Base-by-base conservation (phyloP, 768 basidiomycete species). In the Podaxis rugospora region DNA sequence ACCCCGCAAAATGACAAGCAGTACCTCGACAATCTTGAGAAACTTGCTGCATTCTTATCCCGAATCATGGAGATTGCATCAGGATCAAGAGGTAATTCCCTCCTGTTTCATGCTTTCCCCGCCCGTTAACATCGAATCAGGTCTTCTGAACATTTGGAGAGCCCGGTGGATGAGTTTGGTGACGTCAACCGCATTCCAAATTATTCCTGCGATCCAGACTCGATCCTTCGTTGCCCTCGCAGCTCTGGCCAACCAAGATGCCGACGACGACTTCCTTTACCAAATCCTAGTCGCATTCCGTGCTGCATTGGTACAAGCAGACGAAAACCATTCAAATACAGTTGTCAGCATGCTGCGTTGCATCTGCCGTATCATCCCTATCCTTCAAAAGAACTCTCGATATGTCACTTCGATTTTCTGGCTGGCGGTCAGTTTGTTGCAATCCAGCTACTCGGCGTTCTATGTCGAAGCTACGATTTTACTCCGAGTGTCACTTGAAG, bases 111-210 rank as follows among this genome's bases (percentile, higher is more conserved):
- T 42, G 11, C 51, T 37, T 16, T 35, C 18, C 5, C 18, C 35
- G 10, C 46, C 51, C 67, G 50, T 62, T n/a, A 51, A 25, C 53
- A 14, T 51, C 57, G 42, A 44, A 18, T 21, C 57, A 92, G 92
- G 88, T 10, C 72, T 93, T 2, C 74, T 90, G 32, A 97, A 97
- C 68, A 83, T 90, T 2, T 97, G 95, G 95, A 83, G 90, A 61
- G 92, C 94, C 27, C 82, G 95, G 37, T 96, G 94, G 93, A 94
- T 94, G 89, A 87, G 92, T 44, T 71, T 97, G 60, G 85, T 93
- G 13, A 90, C 91, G 0, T 86, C 92, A 1, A 91, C 90, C 0
- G 93, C 94, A 21, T 96, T 96, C 76, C 95, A 96, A 67, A 82
- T 89, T 51, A 92, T 91, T 3, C 89, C 92, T 0, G 86, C 89